phyloP scores from a whole-genome alignment of 1,139 yeast genomes.

The Fermentozyma sake region DNA sequence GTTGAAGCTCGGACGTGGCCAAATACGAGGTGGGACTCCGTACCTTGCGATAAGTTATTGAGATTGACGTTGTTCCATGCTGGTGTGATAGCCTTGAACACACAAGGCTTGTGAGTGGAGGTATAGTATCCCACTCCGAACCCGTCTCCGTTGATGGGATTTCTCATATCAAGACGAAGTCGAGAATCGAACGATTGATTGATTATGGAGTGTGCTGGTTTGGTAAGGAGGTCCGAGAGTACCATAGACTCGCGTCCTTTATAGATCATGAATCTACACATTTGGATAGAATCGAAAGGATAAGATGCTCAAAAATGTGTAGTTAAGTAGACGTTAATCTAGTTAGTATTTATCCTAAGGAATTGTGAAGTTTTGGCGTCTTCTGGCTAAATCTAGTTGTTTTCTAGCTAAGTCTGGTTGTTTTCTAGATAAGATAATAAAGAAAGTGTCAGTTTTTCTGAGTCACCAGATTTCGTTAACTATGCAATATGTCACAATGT shows the following conservation, averaged over 20 bases:
- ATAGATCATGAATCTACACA: conserved; percentile 50
- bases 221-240: conserved; percentile 79
- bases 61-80: conserved; percentile 96
- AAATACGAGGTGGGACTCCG: conserved; percentile 77
- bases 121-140: conserved; percentile 95
- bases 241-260: conserved; percentile 70
- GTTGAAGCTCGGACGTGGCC: conserved; percentile 97
- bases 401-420: no score
- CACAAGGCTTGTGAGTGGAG: conserved; percentile 58
- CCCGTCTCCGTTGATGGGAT: conserved; percentile 97
- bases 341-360: no score
- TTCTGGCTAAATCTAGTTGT: no score
- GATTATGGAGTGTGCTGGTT: conserved; percentile 95
- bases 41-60: conserved; percentile 80
- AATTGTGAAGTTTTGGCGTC: no score
- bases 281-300: conserved; percentile 8
- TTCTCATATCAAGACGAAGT: conserved; percentile 75
- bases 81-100: conserved; percentile 91
- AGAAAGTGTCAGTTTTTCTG: no score
- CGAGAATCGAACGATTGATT: conserved; percentile 93
- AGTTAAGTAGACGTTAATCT: no score
- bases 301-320: no score
- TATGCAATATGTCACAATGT: no score
- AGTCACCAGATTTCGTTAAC: no score
- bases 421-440: no score